Conservation (phyloP, 169 alveolate species). For the Plasmodium cynomolgi region DNA sequence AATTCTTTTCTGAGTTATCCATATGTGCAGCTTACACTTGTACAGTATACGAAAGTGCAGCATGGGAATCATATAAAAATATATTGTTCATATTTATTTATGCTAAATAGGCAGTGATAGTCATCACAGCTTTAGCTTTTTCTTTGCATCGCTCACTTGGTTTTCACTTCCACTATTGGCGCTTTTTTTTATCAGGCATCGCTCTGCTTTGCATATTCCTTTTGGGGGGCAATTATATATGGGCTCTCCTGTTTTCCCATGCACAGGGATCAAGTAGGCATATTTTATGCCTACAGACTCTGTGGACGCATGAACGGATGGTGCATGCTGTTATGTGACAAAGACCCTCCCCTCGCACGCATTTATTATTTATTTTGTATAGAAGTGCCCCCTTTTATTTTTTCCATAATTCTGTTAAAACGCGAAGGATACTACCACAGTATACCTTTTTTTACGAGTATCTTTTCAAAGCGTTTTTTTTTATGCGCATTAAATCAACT, state of each 20-base stretch:
- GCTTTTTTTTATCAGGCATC: background rate
- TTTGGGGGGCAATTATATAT: background rate
- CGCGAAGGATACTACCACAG: background rate
- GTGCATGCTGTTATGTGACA: background rate
- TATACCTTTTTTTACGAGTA: background rate
- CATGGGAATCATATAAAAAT: background rate
- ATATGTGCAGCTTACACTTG: background rate
- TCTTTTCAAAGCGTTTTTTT: background rate
- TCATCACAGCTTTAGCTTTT: background rate
- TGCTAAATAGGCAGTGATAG: background rate
- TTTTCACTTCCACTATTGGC: background rate
- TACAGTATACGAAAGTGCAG: background rate
- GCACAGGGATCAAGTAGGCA: background rate
- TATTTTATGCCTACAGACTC: background rate
- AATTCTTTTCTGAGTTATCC: background rate
- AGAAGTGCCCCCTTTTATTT: background rate
- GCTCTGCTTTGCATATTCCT: background rate
- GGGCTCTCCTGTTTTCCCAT: background rate
- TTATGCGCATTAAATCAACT: background rate
- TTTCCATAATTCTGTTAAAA: background rate
- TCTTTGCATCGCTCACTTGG: background rate
- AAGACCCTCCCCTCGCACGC: background rate
- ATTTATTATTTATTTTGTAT: background rate
- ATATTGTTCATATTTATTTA: background rate
- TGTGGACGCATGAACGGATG: background rate